Percentiles rank a stretch among this genome's conserved stretches.
These are phyloP conservation scores for Sinapis alba DNA, from an alignment of 441 rosid genomes.

Conservation along the genomic window DNA sequence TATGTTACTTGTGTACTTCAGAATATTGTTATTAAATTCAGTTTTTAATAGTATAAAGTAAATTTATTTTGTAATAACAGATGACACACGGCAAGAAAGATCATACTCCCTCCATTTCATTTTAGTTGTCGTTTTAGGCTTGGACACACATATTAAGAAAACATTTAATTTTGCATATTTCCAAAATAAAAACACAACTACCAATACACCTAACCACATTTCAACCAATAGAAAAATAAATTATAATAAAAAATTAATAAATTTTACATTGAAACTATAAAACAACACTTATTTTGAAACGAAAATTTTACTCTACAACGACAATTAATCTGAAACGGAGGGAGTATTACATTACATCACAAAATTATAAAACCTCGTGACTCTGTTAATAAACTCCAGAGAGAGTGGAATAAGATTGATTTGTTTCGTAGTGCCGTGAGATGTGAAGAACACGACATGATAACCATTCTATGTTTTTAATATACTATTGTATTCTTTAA, in stretches of 20 bases:
- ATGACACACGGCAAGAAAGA: not conserved
- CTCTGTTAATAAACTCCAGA: constrained; percentile 23
- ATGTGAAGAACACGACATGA: constrained; percentile 38
- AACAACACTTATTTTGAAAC: no score
- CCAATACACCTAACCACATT: no score
- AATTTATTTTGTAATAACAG: not conserved
- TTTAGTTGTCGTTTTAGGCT: no score
- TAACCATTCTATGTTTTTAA: constrained; percentile 28
- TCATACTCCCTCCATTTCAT: no score
- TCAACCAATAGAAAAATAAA: no score
- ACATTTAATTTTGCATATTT: no score
- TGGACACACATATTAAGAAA: no score
- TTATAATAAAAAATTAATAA: no score
- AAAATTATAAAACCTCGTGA: constrained; percentile 20
- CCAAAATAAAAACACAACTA: no score
- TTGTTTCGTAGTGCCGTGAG: constrained; percentile 19
- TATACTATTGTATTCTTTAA: not conserved
- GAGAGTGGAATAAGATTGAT: constrained; percentile 31
- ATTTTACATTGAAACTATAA: no score
- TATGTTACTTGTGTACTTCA: not conserved
- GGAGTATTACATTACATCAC: constrained; percentile 7
- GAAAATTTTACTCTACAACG: no score
- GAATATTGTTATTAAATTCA: not conserved
- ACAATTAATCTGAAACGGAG: no score
- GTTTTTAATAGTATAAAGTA: not conserved